Conservation (phyloP, 2,329 filamentous ascomycete species). For the Arthrobotrys sphaeroides region DNA sequence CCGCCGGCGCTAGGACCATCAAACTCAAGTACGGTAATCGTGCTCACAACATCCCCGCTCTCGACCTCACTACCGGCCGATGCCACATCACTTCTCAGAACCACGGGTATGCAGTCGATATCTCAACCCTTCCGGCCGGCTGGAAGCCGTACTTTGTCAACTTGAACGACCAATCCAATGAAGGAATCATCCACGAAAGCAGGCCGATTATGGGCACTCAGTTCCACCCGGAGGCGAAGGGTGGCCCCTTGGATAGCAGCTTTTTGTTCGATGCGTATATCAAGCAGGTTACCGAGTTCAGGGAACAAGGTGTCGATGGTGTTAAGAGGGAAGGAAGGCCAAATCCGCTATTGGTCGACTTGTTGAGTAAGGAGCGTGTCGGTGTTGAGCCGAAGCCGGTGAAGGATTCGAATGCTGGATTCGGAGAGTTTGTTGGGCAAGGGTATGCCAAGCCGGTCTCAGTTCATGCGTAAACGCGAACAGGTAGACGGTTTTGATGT, state of each 20-base stretch:
- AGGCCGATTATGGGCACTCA: constrained; percentile 98
- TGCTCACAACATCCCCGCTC: constrained; percentile 95
- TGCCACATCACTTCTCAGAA: constrained; percentile 99
- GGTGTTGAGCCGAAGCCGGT: constrained; percentile 78
- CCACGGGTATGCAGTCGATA: constrained; percentile 95
- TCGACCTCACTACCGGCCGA: constrained; percentile 92
- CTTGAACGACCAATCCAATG: constrained; percentile 96
- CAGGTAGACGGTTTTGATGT: background rate
- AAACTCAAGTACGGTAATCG: constrained; percentile 99
- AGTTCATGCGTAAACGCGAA: constrained; percentile 1
- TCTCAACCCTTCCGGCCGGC: constrained; percentile 79
- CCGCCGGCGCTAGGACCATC: constrained; percentile 85
- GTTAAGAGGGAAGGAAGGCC: constrained; percentile 83
- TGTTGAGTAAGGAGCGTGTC: constrained; percentile 92
- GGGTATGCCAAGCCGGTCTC: constrained; percentile 32
- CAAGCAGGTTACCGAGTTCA: constrained; percentile 83
- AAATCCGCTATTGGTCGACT: constrained; percentile 85
- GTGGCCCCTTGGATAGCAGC: constrained; percentile 91
- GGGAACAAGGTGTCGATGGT: constrained; percentile 42
- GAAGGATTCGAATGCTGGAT: constrained; percentile 58
- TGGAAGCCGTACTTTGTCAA: constrained; percentile 99
- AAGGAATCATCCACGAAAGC: constrained; percentile 93
- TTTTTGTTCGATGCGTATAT: constrained; percentile 98
- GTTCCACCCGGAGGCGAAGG: constrained; percentile 98
- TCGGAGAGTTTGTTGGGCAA: constrained; percentile 32